Conservation (phyloP, 768 basidiomycete genomes). For the Panellus pusillus region DNA sequence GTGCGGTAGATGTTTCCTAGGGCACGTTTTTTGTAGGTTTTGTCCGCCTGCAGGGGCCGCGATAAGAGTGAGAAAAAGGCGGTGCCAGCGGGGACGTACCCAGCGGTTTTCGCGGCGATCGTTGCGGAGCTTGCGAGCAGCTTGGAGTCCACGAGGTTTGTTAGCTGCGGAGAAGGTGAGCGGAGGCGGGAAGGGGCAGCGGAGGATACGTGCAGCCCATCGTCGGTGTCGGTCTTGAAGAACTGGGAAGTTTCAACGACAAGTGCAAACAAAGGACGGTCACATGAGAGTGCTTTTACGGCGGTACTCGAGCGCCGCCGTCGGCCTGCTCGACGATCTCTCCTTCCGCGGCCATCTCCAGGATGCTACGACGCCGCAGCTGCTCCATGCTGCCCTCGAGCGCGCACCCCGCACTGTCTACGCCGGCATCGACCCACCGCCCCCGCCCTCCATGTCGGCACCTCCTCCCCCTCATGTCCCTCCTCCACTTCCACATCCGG, state of each 20-base stretch:
- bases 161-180: conserved; percentile 57
- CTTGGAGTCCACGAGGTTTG: conserved; percentile 99
- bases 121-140: conserved; percentile 96
- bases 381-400: conserved; percentile 38
- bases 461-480: conserved; percentile 80
- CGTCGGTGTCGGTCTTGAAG: conserved; percentile 35
- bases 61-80: conserved; percentile 4
- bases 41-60: conserved; percentile 73
- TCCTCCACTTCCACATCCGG: conserved; percentile 85
- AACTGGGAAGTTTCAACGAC: not conserved
- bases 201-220: conserved; percentile 77
- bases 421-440: conserved; percentile 91
- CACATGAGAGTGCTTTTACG: not conserved
- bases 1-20: conserved; percentile 99
- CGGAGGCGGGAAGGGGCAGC: conserved; percentile 9
- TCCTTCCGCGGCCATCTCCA: conserved; percentile 47
- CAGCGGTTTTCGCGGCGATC: conserved; percentile 95
- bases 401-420: conserved; percentile 61
- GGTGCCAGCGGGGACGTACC: conserved; percentile 50
- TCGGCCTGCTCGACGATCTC: conserved; percentile 42
- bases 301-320: not conserved
- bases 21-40: conserved; percentile 98
- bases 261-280: not conserved
- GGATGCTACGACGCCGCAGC: conserved; percentile 48
- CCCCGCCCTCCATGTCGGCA: conserved; percentile 91